Percentiles rank a stretch among this genome's conserved stretches.
Evolutionary conservation across 345 rosid genomes (phyloP).

Genomic region (Hibiscus tridactylites): DNA sequence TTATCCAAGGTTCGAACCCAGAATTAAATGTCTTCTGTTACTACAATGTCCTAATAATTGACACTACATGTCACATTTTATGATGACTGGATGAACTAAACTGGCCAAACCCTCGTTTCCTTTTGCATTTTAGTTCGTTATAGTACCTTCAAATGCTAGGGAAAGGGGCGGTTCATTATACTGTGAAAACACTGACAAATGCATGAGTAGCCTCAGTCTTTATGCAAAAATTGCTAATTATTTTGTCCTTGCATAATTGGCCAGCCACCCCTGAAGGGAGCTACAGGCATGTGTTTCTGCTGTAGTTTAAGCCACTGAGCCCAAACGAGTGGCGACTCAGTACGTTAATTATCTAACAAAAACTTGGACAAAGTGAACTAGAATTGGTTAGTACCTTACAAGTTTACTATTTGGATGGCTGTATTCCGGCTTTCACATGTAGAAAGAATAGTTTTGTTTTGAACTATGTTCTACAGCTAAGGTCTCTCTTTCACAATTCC

Average conservation of each 20-base stretch:
- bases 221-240: no score
- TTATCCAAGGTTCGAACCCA: background rate
- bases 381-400: background rate
- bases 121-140: background rate
- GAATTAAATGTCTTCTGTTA: background rate
- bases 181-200: no score
- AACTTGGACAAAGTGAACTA: background rate
- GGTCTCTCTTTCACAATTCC: constrained; percentile 19
- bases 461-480: background rate
- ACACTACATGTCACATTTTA: no score
- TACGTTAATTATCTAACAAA: background rate
- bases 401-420: background rate
- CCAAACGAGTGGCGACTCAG: background rate
- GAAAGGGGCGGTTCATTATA: background rate
- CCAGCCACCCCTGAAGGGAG: background rate
- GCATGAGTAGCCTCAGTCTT: no score
- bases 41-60: no score
- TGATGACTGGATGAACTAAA: background rate
- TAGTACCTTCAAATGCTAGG: no score
- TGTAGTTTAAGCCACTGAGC: background rate
- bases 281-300: background rate
- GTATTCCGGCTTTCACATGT: constrained; percentile 1
- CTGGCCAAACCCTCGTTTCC: background rate
- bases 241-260: background rate
- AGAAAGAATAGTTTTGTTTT: constrained; percentile 11